These are phyloP conservation scores for Termitomyces eurrhizus DNA, from an alignment of 768 basidiomycete genomes.

Conservation along the genomic window DNA sequence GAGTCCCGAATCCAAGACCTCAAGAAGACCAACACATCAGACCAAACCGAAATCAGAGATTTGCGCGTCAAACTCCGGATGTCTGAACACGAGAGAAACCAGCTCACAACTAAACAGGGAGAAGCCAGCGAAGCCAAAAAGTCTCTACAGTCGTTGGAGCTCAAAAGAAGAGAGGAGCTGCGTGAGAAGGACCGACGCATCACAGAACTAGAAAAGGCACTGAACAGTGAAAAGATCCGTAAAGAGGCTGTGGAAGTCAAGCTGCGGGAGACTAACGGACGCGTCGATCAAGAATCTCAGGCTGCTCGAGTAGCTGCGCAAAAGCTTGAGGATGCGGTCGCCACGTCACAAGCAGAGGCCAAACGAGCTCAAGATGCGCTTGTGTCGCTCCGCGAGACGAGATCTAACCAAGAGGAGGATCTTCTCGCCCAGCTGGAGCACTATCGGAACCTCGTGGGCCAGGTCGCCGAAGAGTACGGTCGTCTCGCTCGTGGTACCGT, in stretches of 20 bases:
- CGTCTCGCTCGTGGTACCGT: conserved; percentile 44
- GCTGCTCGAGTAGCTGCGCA: conserved; percentile 29
- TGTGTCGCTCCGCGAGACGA: conserved; percentile 25
- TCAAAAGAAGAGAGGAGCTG: conserved; percentile 50
- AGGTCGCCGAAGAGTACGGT: conserved; percentile 52
- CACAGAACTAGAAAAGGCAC: conserved; percentile 50
- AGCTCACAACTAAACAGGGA: conserved; percentile 46
- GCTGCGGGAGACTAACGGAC: conserved; percentile 38
- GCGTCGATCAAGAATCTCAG: conserved; percentile 36
- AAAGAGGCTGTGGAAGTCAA: conserved; percentile 43
- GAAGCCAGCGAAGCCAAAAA: conserved; percentile 51
- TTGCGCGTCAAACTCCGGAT: conserved; percentile 53
- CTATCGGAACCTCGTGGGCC: conserved; percentile 39
- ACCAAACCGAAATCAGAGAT: conserved; percentile 63
- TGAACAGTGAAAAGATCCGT: conserved; percentile 47
- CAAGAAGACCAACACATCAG: conserved; percentile 42
- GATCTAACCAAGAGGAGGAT: conserved; percentile 37
- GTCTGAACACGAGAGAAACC: conserved; percentile 54
- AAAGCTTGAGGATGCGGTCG: conserved; percentile 33
- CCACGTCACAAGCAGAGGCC: conserved; percentile 32
- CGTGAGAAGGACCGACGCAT: conserved; percentile 51
- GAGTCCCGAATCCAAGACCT: conserved; percentile 61
- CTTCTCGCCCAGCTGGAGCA: conserved; percentile 50
- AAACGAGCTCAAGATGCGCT: conserved; percentile 30
- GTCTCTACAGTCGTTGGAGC: conserved; percentile 44